These are phyloP conservation scores for Colletotrichum somersetense DNA, from an alignment of 2,329 filamentous ascomycete species.

Conservation along the genomic window DNA sequence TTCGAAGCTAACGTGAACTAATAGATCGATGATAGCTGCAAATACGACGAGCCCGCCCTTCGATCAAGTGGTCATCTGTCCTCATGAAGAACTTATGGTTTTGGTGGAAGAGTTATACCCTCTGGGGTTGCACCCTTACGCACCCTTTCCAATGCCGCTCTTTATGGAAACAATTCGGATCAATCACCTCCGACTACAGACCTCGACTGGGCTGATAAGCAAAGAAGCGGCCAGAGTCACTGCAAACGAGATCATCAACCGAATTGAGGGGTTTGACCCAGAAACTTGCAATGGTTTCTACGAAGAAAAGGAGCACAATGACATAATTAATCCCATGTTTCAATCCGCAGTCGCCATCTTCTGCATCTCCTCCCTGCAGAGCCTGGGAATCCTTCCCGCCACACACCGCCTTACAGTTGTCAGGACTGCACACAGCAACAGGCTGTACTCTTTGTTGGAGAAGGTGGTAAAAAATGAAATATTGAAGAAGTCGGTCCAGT, in stretches of 20 bases:
- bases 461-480: constrained; percentile 34
- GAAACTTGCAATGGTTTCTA: constrained; percentile 48
- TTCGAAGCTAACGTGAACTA: not conserved
- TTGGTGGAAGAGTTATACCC: constrained; percentile 45
- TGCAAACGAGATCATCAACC: constrained; percentile 33
- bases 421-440: constrained; percentile 35
- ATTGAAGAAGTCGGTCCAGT: constrained; percentile 48
- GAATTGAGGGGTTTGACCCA: constrained; percentile 48
- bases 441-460: constrained; percentile 43
- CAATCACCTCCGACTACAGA: constrained; percentile 51
- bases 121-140: constrained; percentile 44
- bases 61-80: constrained; percentile 46
- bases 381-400: constrained; percentile 47
- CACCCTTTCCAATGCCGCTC: constrained; percentile 49
- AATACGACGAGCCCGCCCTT: constrained; percentile 54
- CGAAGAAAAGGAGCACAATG: constrained; percentile 44
- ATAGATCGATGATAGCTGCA: constrained; percentile 49
- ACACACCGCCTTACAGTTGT: constrained; percentile 33
- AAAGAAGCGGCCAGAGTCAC: constrained; percentile 28
- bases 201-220: constrained; percentile 28
- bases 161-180: constrained; percentile 52
- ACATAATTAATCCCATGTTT: constrained; percentile 49
- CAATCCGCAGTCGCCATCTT: constrained; percentile 51
- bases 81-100: constrained; percentile 47
- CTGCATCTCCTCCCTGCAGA: constrained; percentile 54